A percentile compares a stretch with the other conserved stretches of the same genome.
phyloP scores from a whole-genome alignment of 495 filamentous ascomycete species.

The Hyaloscypha hepaticicola region DNA sequence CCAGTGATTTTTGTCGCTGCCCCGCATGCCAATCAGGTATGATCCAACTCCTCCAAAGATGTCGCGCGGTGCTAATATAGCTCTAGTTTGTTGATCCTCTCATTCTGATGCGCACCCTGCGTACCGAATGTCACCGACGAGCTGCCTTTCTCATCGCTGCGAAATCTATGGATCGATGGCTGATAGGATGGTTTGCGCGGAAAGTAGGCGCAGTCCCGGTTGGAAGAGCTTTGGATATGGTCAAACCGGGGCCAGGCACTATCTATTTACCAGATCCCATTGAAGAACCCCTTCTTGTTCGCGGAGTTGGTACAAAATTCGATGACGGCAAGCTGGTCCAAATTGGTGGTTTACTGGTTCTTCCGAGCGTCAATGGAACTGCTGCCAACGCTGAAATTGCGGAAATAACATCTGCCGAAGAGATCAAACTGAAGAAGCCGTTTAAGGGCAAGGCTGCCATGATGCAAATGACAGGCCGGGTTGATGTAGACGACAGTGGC shows the following conservation, averaged over 20 bases:
- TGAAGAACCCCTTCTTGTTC: slow-evolving; percentile 78
- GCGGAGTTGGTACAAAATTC: slow-evolving; percentile 87
- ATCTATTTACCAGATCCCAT: slow-evolving; percentile 92
- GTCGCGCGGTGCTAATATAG: neutral
- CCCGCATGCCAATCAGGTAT: slow-evolving; percentile 95
- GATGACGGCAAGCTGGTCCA: slow-evolving; percentile 66
- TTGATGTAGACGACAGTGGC: slow-evolving; percentile 63
- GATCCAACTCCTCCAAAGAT: neutral
- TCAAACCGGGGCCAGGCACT: slow-evolving; percentile 73
- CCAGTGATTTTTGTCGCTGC: slow-evolving; percentile 97
- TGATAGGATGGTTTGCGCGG: slow-evolving; percentile 80
- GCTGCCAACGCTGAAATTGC: slow-evolving; percentile 77
- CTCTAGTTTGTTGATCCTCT: slow-evolving; percentile 83
- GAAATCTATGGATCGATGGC: slow-evolving; percentile 83
- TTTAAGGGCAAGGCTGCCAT: slow-evolving; percentile 71
- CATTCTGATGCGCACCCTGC: slow-evolving; percentile 85
- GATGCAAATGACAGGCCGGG: slow-evolving; percentile 74
- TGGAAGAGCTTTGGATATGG: slow-evolving; percentile 81
- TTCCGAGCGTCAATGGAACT: slow-evolving; percentile 78
- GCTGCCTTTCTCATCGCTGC: slow-evolving; percentile 91
- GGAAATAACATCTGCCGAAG: slow-evolving; percentile 75
- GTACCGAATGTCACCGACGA: slow-evolving; percentile 80
- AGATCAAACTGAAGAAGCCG: slow-evolving; percentile 81
- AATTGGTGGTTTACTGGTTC: slow-evolving; percentile 77
- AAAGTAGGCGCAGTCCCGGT: slow-evolving; percentile 85